Base-by-base conservation (phyloP, 164 flowering plant species). In the Pachysandra terminalis region DNA sequence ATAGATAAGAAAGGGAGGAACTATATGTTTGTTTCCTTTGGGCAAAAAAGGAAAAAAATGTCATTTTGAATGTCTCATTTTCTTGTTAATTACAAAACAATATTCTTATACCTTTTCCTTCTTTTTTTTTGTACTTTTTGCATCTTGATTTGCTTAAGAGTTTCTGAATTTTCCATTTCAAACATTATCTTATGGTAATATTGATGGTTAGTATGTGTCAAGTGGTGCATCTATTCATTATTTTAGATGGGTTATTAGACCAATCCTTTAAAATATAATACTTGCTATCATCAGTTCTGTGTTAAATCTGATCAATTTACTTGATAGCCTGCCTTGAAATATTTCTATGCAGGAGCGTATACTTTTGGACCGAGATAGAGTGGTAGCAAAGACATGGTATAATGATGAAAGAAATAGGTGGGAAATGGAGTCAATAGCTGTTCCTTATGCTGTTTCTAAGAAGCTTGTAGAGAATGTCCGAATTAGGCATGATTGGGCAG, bases 401-500 rank as follows among this genome's bases (percentile, higher is more conserved):
- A 87, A 87, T 81, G 90, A 90, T 65, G 90, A 82, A 71, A 82
- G 68, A 59, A 78, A 72, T 28, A 74, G 96, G 75, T 91, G 97
- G 97, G 98, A 94, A 74, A 87, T 94, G 88, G 96, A 94, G 61
- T 90, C 95, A 40, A 59, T 91, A 45, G 87, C 92, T 67, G 85
- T 91, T 78, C 90, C 98, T 65, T 90, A 83, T 85, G 97, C 95
- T 62, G 90, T 94, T 57, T 84, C 97, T 40, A 84, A 78, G 74
- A 88, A 84, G 70, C 84, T 94, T 59, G 78, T 94, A 19, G 83
- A 90, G 70, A 72, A 77, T 77, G 94, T 86, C 35, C 81, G 95
- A 68, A 91, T 94, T 65, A 83, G 97, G 79, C 98, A 94, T 81
- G 97, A 94, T 64, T 94, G 96, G 96, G 96, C 71, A 78, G 91